phyloP scores from a whole-genome alignment of 306 rosid species.

The Cucumis cinereus region DNA sequence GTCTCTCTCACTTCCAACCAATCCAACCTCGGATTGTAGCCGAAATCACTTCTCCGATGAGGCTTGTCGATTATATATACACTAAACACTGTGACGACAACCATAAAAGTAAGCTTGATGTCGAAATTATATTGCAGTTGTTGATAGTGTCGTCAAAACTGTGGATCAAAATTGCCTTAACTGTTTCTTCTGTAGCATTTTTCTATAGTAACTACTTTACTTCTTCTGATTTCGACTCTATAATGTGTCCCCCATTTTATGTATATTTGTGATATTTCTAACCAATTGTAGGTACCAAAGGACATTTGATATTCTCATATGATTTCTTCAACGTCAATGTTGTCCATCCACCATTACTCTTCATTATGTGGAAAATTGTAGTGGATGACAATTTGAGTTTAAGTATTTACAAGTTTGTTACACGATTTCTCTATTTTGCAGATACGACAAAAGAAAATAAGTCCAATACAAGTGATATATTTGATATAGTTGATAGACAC shows the following conservation, averaged over 20 bases:
- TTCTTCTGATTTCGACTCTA: background rate
- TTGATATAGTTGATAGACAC: too few relatives aligned
- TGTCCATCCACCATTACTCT: background rate
- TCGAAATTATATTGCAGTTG: background rate
- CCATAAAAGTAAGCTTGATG: background rate
- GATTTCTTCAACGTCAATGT: background rate
- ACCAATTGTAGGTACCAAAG: background rate
- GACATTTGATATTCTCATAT: background rate
- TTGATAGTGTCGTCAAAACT: too few relatives aligned
- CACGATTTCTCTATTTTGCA: too few relatives aligned
- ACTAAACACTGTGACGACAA: background rate
- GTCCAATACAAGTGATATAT: too few relatives aligned
- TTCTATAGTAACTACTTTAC: background rate
- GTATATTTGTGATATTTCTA: background rate
- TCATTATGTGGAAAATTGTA: background rate
- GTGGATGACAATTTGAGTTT: too few relatives aligned
- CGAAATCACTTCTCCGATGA: background rate
- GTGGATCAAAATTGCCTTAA: too few relatives aligned
- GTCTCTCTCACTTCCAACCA: background rate
- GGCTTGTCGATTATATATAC: background rate
- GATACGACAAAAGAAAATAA: too few relatives aligned
- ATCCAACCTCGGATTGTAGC: background rate
- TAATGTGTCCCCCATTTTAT: background rate
- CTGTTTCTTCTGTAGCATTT: too few relatives aligned
- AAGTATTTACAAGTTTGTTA: too few relatives aligned